Evolutionary conservation across 2,329 filamentous ascomycete species (phyloP).

Genomic region (Helicocarpus griseus): DNA sequence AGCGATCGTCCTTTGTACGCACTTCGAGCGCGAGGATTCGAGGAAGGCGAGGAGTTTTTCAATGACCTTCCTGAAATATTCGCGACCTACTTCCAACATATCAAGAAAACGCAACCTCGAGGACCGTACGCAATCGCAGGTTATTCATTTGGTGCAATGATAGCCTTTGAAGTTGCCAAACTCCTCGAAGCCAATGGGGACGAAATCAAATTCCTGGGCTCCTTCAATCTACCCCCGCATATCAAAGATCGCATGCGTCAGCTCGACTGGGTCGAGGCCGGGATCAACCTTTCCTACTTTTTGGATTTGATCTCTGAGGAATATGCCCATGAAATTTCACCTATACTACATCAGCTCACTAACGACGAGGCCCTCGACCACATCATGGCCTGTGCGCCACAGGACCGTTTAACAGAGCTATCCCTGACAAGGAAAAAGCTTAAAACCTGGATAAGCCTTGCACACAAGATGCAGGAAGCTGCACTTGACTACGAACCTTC

Average conservation of each 20-base stretch:
- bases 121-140: constrained; percentile 46
- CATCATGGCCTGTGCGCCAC: constrained; percentile 1
- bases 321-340: constrained; percentile 12
- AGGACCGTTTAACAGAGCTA: constrained; percentile 22
- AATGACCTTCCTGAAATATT: constrained; percentile 30
- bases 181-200: constrained; percentile 27
- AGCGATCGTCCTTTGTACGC: constrained; percentile 39
- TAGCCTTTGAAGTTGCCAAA: constrained; percentile 45
- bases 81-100: constrained; percentile 30
- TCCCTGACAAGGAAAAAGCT: constrained; percentile 20
- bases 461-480: constrained; percentile 29
- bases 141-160: constrained; percentile 42
- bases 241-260: constrained; percentile 34
- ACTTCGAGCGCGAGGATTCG: constrained; percentile 37
- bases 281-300: constrained; percentile 32
- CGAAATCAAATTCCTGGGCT: constrained; percentile 32
- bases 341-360: constrained; percentile 2
- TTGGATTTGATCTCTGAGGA: constrained; percentile 27
- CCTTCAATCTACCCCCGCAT: constrained; percentile 39
- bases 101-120: constrained; percentile 35
- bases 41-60: constrained; percentile 31
- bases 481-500: constrained; percentile 36
- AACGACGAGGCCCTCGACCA: constrained; percentile 10
- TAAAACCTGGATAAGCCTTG: constrained; percentile 24
- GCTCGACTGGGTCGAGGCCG: constrained; percentile 27